Evolutionary conservation across 192 early-diverging fungal genomes (phyloP).

Genomic region (Backusella westeae): DNA sequence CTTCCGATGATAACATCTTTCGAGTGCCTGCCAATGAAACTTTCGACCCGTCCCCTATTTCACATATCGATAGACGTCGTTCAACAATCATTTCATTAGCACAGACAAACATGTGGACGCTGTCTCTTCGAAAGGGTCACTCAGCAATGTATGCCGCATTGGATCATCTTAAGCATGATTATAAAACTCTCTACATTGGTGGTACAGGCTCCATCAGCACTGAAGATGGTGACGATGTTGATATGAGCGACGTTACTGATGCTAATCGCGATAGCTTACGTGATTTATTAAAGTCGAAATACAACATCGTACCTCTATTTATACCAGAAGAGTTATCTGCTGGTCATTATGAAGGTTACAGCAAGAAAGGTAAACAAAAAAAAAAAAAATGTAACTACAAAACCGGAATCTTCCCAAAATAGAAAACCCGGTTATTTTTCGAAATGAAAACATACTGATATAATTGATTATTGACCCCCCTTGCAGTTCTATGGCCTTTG

Average conservation of each 20-base stretch:
- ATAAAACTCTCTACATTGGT: slow-evolving; percentile 72
- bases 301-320: slow-evolving; percentile 76
- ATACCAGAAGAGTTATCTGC: slow-evolving; percentile 65
- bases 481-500: slow-evolving; percentile 91
- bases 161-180: slow-evolving; percentile 55
- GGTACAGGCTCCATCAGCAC: slow-evolving; percentile 66
- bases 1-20: neutral
- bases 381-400: neutral
- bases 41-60: slow-evolving; percentile 26
- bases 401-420: neutral
- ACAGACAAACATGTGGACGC: slow-evolving; percentile 21
- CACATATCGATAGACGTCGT: slow-evolving; percentile 16
- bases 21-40: neutral
- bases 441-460: neutral
- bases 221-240: slow-evolving; percentile 53
- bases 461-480: neutral
- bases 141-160: slow-evolving; percentile 90
- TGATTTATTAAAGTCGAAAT: slow-evolving; percentile 48
- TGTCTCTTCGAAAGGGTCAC: slow-evolving; percentile 65
- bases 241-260: slow-evolving; percentile 48
- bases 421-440: neutral
- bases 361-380: slow-evolving; percentile 72
- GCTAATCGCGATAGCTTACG: slow-evolving; percentile 53
- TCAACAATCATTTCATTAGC: slow-evolving; percentile 15
- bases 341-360: slow-evolving; percentile 97